phyloP scores from a whole-genome alignment of 441 rosid genomes.

The Arabidopsis lyrata region DNA sequence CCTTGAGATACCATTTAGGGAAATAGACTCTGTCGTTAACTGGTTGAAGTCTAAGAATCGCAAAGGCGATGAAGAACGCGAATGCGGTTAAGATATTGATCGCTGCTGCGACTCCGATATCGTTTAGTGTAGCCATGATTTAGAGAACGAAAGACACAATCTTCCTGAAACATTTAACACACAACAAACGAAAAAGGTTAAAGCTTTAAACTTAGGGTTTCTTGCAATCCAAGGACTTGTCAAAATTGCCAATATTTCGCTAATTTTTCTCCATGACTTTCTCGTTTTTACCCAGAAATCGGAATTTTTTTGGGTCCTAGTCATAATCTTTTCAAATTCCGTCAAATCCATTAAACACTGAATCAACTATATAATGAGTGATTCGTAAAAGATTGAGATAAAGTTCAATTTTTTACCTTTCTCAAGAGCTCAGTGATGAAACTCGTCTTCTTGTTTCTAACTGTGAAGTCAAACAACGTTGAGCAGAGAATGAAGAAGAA shows the following conservation, averaged over 20 bases:
- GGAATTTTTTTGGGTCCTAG: background rate
- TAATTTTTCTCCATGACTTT: background rate
- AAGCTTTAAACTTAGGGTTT: background rate
- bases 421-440: slow-evolving; percentile 15
- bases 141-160: slow-evolving; percentile 12
- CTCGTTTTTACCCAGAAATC: background rate
- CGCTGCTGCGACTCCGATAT: slow-evolving; percentile 84
- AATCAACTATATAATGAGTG: background rate
- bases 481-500: background rate
- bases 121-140: slow-evolving; percentile 77
- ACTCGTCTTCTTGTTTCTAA: background rate
- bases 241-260: background rate
- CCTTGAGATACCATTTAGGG: slow-evolving; percentile 94
- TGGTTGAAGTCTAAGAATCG: slow-evolving; percentile 85
- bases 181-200: background rate
- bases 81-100: slow-evolving; percentile 77
- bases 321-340: slow-evolving; percentile 18
- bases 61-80: slow-evolving; percentile 84
- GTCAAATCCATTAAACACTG: slow-evolving; percentile 3
- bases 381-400: background rate
- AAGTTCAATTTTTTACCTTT: slow-evolving; percentile 13
- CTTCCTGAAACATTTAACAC: slow-evolving; percentile 17
- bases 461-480: slow-evolving; percentile 14
- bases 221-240: slow-evolving; percentile 38
- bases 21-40: slow-evolving; percentile 95